Conservation (phyloP, 352 stramenopile genomes). For the Phytophthora niederhauseri region DNA sequence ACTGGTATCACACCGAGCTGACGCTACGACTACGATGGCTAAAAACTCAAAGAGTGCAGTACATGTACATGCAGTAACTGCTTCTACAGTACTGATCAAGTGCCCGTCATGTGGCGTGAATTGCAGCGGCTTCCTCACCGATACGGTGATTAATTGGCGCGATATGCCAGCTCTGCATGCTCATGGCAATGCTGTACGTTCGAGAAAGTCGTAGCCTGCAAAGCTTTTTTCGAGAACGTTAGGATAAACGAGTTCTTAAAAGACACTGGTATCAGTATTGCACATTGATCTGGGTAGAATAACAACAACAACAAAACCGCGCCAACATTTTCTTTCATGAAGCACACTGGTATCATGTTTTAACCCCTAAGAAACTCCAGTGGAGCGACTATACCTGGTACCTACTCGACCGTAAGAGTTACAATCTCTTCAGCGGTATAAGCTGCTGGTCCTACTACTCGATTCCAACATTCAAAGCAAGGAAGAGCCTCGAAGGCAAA, state of each 20-base stretch:
- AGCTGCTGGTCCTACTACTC: neutral
- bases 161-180: neutral
- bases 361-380: too few relatives aligned
- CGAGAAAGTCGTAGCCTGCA: too few relatives aligned
- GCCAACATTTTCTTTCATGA: too few relatives aligned
- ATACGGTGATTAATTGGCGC: too few relatives aligned
- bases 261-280: neutral
- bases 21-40: neutral
- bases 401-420: constrained; percentile 16
- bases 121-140: neutral
- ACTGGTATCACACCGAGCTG: neutral
- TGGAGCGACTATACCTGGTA: constrained; percentile 10
- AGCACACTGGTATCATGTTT: too few relatives aligned
- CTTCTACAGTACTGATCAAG: neutral
- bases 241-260: too few relatives aligned
- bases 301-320: too few relatives aligned
- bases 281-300: neutral
- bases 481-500: neutral
- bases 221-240: too few relatives aligned
- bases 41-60: constrained; percentile 1
- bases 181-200: too few relatives aligned
- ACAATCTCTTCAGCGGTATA: constrained; percentile 4
- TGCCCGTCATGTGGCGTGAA: neutral
- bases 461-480: constrained; percentile 18
- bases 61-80: neutral